Percentiles rank a stretch among this genome's conserved stretches.
Evolutionary conservation across 2,329 filamentous ascomycete species (phyloP).

Genomic region (Nannizzia gypsea): DNA sequence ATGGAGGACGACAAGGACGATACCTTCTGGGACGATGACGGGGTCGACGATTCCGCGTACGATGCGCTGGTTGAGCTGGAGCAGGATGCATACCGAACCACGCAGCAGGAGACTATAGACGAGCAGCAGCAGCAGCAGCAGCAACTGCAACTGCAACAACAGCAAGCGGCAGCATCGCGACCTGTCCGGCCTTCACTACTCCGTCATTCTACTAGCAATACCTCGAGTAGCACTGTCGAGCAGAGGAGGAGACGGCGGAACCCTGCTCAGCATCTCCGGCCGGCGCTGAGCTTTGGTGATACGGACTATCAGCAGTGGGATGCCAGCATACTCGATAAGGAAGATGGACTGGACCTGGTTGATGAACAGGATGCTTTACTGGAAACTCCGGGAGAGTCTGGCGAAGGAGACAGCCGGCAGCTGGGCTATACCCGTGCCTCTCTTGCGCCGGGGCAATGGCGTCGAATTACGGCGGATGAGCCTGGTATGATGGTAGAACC

Average conservation of each 20-base stretch:
- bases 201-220: conserved; percentile 5
- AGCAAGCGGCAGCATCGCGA: background rate
- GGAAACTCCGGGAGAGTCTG: background rate
- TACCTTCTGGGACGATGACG: conserved; percentile 38
- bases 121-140: too few relatives aligned
- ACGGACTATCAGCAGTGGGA: conserved; percentile 22
- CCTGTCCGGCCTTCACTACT: background rate
- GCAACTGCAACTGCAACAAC: too few relatives aligned
- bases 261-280: conserved; percentile 11
- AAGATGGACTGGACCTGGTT: background rate
- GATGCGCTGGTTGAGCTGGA: conserved; percentile 35
- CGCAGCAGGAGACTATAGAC: conserved; percentile 21
- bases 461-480: background rate
- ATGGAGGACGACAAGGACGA: conserved; percentile 33
- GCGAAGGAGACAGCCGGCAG: background rate
- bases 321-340: background rate
- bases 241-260: conserved; percentile 1
- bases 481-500: background rate
- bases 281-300: conserved; percentile 31
- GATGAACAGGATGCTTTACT: conserved; percentile 4
- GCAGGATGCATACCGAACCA: conserved; percentile 35
- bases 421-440: background rate
- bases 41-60: conserved; percentile 34
- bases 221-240: background rate
- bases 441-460: conserved; percentile 1